Conservation (phyloP, 169 alveolate species). For the Plasmodium gaboni region DNA sequence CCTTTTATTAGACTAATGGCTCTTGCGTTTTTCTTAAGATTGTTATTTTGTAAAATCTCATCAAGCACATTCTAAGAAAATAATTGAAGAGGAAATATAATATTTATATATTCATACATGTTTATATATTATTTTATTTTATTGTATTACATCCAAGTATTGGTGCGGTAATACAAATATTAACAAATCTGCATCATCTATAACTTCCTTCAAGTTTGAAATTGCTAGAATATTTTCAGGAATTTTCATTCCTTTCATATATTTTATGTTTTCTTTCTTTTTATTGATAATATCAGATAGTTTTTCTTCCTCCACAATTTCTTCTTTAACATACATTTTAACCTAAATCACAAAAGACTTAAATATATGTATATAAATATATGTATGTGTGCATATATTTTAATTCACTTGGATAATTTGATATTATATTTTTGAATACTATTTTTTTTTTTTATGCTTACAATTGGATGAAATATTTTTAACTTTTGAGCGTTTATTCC, state of each 20-base stretch:
- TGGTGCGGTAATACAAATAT: constrained; percentile 93
- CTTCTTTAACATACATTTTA: constrained; percentile 92
- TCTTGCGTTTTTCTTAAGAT: constrained; percentile 81
- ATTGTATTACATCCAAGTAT: constrained; percentile 81
- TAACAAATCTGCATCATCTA: constrained; percentile 89
- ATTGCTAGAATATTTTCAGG: constrained; percentile 91
- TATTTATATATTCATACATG: neutral
- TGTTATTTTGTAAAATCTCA: constrained; percentile 76
- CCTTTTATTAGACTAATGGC: constrained; percentile 91
- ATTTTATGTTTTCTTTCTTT: constrained; percentile 91
- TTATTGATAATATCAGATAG: constrained; percentile 90
- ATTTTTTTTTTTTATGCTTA: constrained; percentile 30
- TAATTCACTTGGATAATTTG: neutral
- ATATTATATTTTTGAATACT: neutral
- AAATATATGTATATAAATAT: too few species aligned
- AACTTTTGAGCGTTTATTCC: constrained; percentile 80
- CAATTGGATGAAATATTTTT: constrained; percentile 81
- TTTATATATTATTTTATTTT: neutral
- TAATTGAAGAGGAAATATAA: constrained; percentile 1
- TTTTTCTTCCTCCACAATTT: constrained; percentile 87
- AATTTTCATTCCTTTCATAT: constrained; percentile 90
- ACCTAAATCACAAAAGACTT: constrained; percentile 80
- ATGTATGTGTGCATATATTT: too few species aligned
- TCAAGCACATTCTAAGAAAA: constrained; percentile 51
- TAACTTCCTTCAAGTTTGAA: constrained; percentile 89